Evolutionary conservation across 345 rosid genomes (phyloP).

Genomic region (Salix purpurea): DNA sequence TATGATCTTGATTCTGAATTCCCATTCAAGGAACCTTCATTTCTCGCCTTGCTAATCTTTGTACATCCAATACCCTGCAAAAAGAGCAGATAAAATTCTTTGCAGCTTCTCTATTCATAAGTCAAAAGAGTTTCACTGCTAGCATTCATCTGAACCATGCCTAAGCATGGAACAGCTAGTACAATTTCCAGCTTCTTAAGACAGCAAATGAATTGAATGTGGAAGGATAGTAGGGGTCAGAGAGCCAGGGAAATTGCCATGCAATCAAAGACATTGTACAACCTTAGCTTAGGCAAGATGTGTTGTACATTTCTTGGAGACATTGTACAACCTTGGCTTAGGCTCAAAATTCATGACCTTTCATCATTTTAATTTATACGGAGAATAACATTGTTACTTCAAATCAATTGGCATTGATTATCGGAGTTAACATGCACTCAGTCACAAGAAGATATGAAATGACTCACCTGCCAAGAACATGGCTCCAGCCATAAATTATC

Average conservation of each 20-base stretch:
- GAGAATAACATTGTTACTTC: too few relatives aligned
- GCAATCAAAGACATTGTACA: not conserved
- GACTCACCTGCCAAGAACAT: conserved; percentile 73
- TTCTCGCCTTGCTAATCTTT: conserved; percentile 67
- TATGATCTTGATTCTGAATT: conserved; percentile 81
- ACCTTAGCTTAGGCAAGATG: not conserved
- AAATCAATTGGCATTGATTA: too few relatives aligned
- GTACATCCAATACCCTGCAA: conserved; percentile 88
- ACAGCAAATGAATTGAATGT: not conserved
- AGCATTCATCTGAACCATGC: not conserved
- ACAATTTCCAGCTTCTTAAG: conserved; percentile 4
- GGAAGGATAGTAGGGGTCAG: not conserved
- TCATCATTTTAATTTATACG: too few relatives aligned
- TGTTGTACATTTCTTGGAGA: not conserved
- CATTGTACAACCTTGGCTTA: too few relatives aligned
- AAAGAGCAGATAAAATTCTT: not conserved
- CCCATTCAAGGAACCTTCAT: conserved; percentile 59
- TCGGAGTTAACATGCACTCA: not conserved
- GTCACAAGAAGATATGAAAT: not conserved
- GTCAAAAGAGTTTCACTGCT: conserved; percentile 4
- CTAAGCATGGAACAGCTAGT: not conserved
- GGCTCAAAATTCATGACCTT: too few relatives aligned
- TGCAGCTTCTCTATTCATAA: conserved; percentile 1
- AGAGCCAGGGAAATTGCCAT: not conserved
- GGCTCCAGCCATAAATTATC: conserved; percentile 95